These are phyloP conservation scores for Apiotrichum brassicae DNA, from an alignment of 1,284 basidiomycete species.

Conservation along the genomic window DNA sequence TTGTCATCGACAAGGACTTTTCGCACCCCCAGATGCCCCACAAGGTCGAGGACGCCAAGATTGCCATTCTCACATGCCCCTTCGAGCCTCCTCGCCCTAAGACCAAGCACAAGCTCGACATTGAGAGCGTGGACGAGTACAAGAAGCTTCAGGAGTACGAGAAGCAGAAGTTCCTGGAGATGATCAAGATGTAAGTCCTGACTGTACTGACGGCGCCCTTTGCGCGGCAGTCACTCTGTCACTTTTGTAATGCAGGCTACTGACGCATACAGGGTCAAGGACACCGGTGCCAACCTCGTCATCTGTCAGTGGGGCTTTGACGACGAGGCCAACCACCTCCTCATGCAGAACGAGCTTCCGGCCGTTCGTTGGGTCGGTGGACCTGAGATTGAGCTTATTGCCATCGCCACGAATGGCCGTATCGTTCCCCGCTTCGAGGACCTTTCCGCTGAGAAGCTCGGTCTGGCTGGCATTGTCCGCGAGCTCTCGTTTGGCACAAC, in stretches of 20 bases:
- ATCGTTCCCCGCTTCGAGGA: slow-evolving; percentile 99
- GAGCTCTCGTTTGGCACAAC: slow-evolving; percentile 96
- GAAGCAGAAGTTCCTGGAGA: slow-evolving; percentile 89
- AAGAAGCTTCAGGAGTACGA: slow-evolving; percentile 92
- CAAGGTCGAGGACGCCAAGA: slow-evolving; percentile 75
- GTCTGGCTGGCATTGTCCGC: slow-evolving; percentile 83
- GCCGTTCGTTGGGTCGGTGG: slow-evolving; percentile 99
- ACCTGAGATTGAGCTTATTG: slow-evolving; percentile 98
- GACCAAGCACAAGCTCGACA: slow-evolving; percentile 99
- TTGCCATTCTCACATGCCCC: slow-evolving; percentile 96
- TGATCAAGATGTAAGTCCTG: slow-evolving; percentile 67
- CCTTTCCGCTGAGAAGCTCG: slow-evolving; percentile 82
- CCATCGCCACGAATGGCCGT: slow-evolving; percentile 95
- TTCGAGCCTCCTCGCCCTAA: slow-evolving; percentile 98
- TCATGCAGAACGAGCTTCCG: slow-evolving; percentile 96
- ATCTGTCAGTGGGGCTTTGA: slow-evolving; percentile 99
- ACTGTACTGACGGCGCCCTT: neutral
- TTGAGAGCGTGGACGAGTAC: slow-evolving; percentile 96
- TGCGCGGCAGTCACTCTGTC: too few species aligned
- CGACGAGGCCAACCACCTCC: slow-evolving; percentile 95
- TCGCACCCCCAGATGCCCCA: slow-evolving; percentile 98
- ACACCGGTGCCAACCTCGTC: slow-evolving; percentile 96
- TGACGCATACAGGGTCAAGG: slow-evolving; percentile 82
- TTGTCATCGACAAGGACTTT: slow-evolving; percentile 99
- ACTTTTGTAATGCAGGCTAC: too few species aligned